Evolutionary conservation across 2,329 filamentous ascomycete species (phyloP), one percentile per base, ranked within the genome.

Genomic region (Xenoacremonium recifei): DNA sequence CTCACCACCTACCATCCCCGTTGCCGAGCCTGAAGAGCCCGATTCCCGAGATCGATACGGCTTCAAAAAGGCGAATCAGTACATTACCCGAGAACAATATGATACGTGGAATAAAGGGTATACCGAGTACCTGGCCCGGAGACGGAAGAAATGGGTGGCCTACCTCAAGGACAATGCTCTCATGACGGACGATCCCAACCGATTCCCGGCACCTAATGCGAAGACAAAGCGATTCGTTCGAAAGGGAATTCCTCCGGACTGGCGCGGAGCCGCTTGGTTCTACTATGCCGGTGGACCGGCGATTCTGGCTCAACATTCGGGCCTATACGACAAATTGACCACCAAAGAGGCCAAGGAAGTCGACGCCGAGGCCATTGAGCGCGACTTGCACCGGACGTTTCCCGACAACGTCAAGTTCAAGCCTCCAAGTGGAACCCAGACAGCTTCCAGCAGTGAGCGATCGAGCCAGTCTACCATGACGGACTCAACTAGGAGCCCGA

Each of bases 251-350:
- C 92, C 92, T 3, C 89, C 91, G 0, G 89, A 96, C 51, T 95
- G 90, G 82, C 82, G 92, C 58, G 92, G 92, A n/a, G 86, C 88
- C 5, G 92, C 92, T 34, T 97, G 92, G 92, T 97, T 95, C 65
- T 96, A 87, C 69, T 97, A 96, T 62, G 89, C 90, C 10, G 89
- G 89, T 16, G 92, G 92, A 2, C 89, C 89, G 18, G 82, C 84
- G 34, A 85, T 89, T 51, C 65, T 96, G 45, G 79, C 82, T 38
- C 85, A 88, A 58, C 80, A 95, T 54, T 77, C 82, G 5, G 88
- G 88, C 1, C 70, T 92, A 13, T 97, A 96, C 61, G 77, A 82
- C 39, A 75, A 82, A 39, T 70, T 95, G 29, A 71, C 93, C 21
- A 71, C 77, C 41, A 74, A 79, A 45, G 69, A 72, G 47, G 81